Percentiles rank a stretch among this genome's conserved stretches.
Evolutionary conservation across 2,329 filamentous ascomycete genomes (phyloP).

Genomic region (Diatrype stigma): DNA sequence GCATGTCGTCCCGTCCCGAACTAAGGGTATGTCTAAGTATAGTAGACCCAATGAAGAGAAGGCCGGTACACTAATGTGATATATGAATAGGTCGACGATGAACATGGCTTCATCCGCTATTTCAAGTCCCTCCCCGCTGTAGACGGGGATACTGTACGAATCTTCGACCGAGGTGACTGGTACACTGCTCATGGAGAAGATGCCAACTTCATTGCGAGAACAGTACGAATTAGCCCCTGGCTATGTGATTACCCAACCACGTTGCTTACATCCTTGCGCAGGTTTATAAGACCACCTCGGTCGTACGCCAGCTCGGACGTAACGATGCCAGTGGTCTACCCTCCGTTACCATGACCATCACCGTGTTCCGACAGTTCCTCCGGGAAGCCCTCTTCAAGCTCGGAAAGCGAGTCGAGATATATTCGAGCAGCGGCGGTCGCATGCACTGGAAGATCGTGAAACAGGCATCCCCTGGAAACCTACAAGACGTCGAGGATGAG

Average conservation of each 20-base stretch:
- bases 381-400: conserved; percentile 89
- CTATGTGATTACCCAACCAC: not conserved
- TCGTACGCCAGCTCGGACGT: conserved; percentile 83
- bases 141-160: conserved; percentile 72
- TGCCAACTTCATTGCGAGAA: conserved; percentile 77
- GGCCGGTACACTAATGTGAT: too few relatives aligned
- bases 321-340: conserved; percentile 79
- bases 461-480: conserved; percentile 89
- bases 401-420: conserved; percentile 88
- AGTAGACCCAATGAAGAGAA: not conserved
- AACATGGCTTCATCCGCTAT: conserved; percentile 93
- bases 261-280: conserved; percentile 24
- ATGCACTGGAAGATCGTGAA: conserved; percentile 92
- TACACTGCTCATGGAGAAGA: conserved; percentile 90
- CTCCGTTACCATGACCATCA: conserved; percentile 92
- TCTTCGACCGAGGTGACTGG: conserved; percentile 93
- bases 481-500: conserved; percentile 96
- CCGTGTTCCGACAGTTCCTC: conserved; percentile 92
- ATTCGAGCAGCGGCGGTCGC: conserved; percentile 68
- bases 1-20: conserved; percentile 52
- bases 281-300: conserved; percentile 97
- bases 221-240: conserved; percentile 40
- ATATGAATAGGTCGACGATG: conserved; percentile 77
- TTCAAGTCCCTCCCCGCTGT: conserved; percentile 79
- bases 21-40: conserved; percentile 40